Percentiles rank a stretch among this genome's conserved stretches.
Evolutionary conservation across 2,329 filamentous ascomycete genomes (phyloP).

Genomic region (Venturia aucupariae): DNA sequence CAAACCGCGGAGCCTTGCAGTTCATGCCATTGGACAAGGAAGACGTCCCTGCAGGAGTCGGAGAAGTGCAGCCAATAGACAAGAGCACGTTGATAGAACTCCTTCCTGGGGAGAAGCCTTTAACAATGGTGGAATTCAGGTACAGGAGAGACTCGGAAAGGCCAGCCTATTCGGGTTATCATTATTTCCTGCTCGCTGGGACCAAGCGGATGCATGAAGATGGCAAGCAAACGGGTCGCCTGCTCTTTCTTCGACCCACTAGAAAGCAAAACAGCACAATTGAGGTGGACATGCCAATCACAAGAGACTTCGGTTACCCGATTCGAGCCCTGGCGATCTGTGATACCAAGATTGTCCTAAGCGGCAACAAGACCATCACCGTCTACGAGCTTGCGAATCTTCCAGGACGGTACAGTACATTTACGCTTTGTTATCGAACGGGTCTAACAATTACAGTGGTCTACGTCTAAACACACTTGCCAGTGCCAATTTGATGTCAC

Average conservation of each 20-base stretch:
- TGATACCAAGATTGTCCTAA: conserved; percentile 45
- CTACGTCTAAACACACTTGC: neutral
- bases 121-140: conserved; percentile 3
- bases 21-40: conserved; percentile 7
- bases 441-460: neutral
- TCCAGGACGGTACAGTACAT: neutral
- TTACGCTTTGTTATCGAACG: neutral
- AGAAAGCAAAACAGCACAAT: conserved; percentile 39
- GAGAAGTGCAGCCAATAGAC: conserved; percentile 20
- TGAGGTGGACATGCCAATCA: conserved; percentile 39
- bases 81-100: conserved; percentile 16
- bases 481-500: conserved; percentile 35
- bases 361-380: conserved; percentile 33
- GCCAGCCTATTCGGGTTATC: neutral
- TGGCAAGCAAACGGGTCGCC: conserved; percentile 14
- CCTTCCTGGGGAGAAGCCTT: conserved; percentile 1
- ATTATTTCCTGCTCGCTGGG: conserved; percentile 9
- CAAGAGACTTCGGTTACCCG: conserved; percentile 34
- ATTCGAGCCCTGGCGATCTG: conserved; percentile 50
- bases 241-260: conserved; percentile 5
- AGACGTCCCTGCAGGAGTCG: neutral
- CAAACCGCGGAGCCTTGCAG: conserved; percentile 2
- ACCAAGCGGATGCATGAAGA: conserved; percentile 4
- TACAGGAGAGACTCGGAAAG: neutral
- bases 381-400: conserved; percentile 5